Evolutionary conservation across 2,329 filamentous ascomycete species (phyloP).

Genomic region (Teratosphaeria gauchensis): DNA sequence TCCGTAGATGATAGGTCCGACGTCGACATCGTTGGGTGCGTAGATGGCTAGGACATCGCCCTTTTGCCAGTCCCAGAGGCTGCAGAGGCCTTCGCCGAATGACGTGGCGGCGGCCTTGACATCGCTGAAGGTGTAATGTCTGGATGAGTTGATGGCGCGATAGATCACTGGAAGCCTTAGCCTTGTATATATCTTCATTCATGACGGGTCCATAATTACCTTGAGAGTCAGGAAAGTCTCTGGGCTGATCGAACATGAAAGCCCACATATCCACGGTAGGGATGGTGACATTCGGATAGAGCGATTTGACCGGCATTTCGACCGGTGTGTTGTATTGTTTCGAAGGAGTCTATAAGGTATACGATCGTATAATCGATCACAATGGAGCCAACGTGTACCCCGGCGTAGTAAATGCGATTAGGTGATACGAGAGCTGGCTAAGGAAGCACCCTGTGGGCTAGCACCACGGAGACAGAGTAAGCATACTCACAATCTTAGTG

Average conservation of each 20-base stretch:
- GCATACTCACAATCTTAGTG: not conserved
- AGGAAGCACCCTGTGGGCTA: not conserved
- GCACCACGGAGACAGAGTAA: not conserved
- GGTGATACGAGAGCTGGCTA: too few species aligned
- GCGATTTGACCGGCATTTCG: constrained; percentile 59
- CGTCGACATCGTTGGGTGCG: constrained; percentile 80
- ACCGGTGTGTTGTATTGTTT: not conserved
- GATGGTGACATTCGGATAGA: constrained; percentile 55
- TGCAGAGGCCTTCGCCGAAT: constrained; percentile 73
- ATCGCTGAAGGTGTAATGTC: constrained; percentile 61
- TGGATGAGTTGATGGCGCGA: constrained; percentile 11
- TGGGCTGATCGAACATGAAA: constrained; percentile 63
- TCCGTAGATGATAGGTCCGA: constrained; percentile 66
- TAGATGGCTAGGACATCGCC: constrained; percentile 75
- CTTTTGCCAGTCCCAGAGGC: constrained; percentile 66
- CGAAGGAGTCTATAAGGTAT: not conserved
- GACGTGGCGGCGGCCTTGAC: constrained; percentile 55
- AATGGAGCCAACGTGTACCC: not conserved
- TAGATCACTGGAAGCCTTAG: constrained; percentile 5
- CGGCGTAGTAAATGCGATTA: not conserved
- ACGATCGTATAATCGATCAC: not conserved
- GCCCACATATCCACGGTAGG: constrained; percentile 70
- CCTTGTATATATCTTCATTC: not conserved
- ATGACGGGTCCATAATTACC: constrained; percentile 44
- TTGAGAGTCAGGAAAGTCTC: constrained; percentile 61